phyloP scores from a whole-genome alignment of 768 basidiomycete species.

The Amyloporia xantha region DNA sequence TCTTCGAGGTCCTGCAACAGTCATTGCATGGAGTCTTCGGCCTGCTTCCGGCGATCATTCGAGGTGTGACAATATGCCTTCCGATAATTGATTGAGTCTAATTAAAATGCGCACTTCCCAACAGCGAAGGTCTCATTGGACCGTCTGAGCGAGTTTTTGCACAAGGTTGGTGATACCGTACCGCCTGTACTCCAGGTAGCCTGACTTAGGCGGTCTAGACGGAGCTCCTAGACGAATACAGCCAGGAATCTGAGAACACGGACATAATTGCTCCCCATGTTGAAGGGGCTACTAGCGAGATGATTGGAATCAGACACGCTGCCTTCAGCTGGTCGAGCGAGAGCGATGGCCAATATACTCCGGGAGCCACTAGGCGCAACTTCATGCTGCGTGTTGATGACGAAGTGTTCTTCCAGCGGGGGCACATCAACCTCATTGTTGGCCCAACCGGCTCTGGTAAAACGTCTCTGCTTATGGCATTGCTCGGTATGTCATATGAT shows the following conservation, averaged over 20 bases:
- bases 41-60: slow-evolving; percentile 24
- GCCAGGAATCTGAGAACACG: slow-evolving; percentile 10
- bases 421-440: slow-evolving; percentile 49
- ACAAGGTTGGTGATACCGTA: slow-evolving; percentile 23
- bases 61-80: slow-evolving; percentile 36
- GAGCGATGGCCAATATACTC: slow-evolving; percentile 29
- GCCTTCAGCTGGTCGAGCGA: slow-evolving; percentile 51
- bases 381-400: slow-evolving; percentile 46
- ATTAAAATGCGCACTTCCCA: background rate
- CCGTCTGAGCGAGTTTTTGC: slow-evolving; percentile 45
- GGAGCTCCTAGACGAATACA: slow-evolving; percentile 41
- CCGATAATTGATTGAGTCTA: slow-evolving; percentile 26
- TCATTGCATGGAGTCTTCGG: slow-evolving; percentile 36
- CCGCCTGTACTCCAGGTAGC: too few species aligned
- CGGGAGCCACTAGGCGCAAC: slow-evolving; percentile 26
- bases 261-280: slow-evolving; percentile 3
- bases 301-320: slow-evolving; percentile 50
- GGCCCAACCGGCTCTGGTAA: slow-evolving; percentile 56
- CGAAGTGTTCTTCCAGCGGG: slow-evolving; percentile 49
- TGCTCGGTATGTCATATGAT: slow-evolving; percentile 29
- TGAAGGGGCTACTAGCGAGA: slow-evolving; percentile 16
- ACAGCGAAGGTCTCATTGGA: slow-evolving; percentile 61
- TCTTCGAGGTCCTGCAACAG: slow-evolving; percentile 56
- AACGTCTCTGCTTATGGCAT: slow-evolving; percentile 59
- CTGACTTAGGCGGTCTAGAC: slow-evolving; percentile 30